A percentile compares a stretch with the other conserved stretches of the same genome.
Evolutionary conservation across 2,329 filamentous ascomycete genomes (phyloP).

Genomic region (Aspergillus novoparasiticus): DNA sequence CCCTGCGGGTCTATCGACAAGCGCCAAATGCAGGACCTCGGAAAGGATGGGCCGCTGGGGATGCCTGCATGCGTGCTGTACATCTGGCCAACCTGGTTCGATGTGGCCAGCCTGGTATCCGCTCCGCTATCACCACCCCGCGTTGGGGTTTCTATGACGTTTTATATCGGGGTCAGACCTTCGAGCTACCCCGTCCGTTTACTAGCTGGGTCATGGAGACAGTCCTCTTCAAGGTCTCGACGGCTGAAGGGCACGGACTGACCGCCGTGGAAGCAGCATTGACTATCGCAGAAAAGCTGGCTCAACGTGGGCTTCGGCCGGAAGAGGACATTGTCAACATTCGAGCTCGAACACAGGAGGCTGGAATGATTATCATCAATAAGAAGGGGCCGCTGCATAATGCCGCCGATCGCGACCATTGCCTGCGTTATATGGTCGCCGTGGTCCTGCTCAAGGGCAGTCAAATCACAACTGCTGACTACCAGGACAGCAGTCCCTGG

Average conservation of each 20-base stretch:
- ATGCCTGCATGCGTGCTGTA: conserved; percentile 45
- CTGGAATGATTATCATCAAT: conserved; percentile 37
- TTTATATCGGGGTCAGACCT: conserved; percentile 23
- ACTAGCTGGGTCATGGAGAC: conserved; percentile 26
- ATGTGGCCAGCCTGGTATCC: background rate
- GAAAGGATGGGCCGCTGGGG: conserved; percentile 48
- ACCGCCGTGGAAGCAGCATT: conserved; percentile 38
- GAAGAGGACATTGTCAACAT: conserved; percentile 28
- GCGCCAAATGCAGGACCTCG: conserved; percentile 39
- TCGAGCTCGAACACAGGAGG: conserved; percentile 30
- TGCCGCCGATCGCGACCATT: conserved; percentile 41
- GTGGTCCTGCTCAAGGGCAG: conserved; percentile 35
- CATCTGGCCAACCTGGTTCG: conserved; percentile 30
- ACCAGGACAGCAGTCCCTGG: conserved; percentile 30
- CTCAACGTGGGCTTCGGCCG: conserved; percentile 12
- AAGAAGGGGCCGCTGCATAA: conserved; percentile 31
- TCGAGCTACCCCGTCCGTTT: conserved; percentile 22
- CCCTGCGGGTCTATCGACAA: conserved; percentile 39
- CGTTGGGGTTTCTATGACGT: conserved; percentile 41
- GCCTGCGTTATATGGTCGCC: conserved; percentile 38
- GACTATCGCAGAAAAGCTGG: conserved; percentile 14
- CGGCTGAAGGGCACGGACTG: conserved; percentile 38
- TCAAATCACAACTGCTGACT: conserved; percentile 28
- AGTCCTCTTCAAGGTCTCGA: conserved; percentile 29
- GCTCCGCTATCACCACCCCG: conserved; percentile 31